Percentiles rank a stretch among this genome's conserved stretches.
These are phyloP conservation scores for Manihot esculenta DNA, from an alignment of 441 rosid genomes.

Conservation along the genomic window DNA sequence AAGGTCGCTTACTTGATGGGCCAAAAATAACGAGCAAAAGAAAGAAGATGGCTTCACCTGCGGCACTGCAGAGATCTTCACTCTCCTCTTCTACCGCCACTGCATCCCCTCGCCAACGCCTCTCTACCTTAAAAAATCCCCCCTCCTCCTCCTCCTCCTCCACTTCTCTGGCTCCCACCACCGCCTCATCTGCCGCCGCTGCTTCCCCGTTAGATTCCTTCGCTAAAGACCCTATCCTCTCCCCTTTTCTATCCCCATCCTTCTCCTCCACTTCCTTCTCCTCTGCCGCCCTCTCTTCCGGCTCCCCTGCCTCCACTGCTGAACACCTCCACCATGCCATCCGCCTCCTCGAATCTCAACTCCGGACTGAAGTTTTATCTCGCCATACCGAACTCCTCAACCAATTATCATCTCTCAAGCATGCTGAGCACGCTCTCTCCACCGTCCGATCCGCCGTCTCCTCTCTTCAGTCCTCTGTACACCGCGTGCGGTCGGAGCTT, in stretches of 20 bases:
- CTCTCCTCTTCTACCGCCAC: constrained; percentile 31
- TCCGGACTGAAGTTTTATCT: constrained; percentile 84
- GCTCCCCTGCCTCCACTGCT: constrained; percentile 97
- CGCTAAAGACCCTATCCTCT: constrained; percentile 64
- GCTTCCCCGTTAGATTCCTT: constrained; percentile 58
- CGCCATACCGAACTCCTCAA: constrained; percentile 78
- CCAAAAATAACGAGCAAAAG: too few relatives aligned
- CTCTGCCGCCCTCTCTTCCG: constrained; percentile 90
- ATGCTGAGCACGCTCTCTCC: constrained; percentile 83
- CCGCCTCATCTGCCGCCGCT: constrained; percentile 28
- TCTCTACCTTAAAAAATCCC: constrained; percentile 65
- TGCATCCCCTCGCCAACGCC: constrained; percentile 71
- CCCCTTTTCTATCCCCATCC: constrained; percentile 80
- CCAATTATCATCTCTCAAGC: constrained; percentile 86
- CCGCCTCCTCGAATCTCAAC: constrained; percentile 86
- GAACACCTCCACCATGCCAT: constrained; percentile 93
- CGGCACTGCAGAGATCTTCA: constrained; percentile 43
- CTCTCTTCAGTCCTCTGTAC: constrained; percentile 79
- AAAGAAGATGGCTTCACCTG: constrained; percentile 41
- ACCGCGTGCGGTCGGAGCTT: constrained; percentile 77
- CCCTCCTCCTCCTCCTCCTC: not conserved
- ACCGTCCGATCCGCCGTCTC: constrained; percentile 80
- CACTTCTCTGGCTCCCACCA: too few relatives aligned
- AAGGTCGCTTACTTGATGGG: too few relatives aligned
- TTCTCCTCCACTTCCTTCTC: constrained; percentile 92